These are phyloP conservation scores for Dendrobium chrysotoxum DNA, from an alignment of 106 monocot species.

Conservation along the genomic window DNA sequence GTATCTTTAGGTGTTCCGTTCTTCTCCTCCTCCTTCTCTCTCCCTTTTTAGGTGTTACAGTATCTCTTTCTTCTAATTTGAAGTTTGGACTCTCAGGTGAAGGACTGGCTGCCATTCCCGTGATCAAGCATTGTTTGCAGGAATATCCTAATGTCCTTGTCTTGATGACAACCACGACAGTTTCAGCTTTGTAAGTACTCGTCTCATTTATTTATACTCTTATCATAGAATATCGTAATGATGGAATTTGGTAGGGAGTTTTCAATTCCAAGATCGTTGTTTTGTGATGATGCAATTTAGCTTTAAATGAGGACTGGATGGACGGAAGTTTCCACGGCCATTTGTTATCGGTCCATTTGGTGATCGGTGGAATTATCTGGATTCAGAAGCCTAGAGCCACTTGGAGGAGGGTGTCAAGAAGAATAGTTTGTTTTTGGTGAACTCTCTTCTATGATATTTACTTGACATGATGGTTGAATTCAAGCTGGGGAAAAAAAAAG, in stretches of 20 bases:
- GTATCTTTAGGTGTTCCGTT: constrained; percentile 53
- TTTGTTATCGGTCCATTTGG: background rate
- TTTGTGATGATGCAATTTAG: background rate
- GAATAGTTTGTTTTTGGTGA: too few species aligned
- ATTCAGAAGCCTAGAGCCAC: background rate
- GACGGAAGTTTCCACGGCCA: background rate
- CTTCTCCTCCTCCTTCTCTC: background rate
- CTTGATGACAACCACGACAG: constrained; percentile 80
- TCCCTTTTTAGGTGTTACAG: background rate
- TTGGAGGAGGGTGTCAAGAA: background rate
- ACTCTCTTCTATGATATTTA: too few species aligned
- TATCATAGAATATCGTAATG: background rate
- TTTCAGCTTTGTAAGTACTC: constrained; percentile 71
- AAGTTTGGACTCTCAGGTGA: constrained; percentile 39
- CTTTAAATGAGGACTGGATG: background rate
- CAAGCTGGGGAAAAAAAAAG: background rate
- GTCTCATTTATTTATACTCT: background rate
- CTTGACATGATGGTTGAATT: background rate
- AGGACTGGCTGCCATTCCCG: constrained; percentile 74
- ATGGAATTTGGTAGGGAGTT: background rate
- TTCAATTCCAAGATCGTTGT: background rate
- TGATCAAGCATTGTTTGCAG: constrained; percentile 59
- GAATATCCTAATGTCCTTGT: constrained; percentile 29
- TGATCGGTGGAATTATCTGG: background rate
- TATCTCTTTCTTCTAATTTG: background rate